Percentiles rank a stretch among this genome's conserved stretches.
Evolutionary conservation across 495 filamentous ascomycete species (phyloP).

Genomic region (Aspergillus sparsus): DNA sequence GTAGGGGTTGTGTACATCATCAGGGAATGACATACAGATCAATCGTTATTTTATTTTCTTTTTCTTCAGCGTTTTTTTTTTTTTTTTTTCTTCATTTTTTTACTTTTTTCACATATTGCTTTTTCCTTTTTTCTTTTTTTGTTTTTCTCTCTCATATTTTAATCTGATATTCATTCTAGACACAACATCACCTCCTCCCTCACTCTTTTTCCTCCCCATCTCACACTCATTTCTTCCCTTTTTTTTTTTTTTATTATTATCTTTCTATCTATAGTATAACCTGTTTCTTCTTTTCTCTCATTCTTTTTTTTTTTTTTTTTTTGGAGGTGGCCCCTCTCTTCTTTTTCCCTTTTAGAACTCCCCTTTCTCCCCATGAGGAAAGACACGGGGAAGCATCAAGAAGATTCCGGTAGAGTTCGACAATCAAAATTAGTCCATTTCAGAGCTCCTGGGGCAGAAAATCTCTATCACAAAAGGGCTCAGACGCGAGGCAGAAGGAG

Average conservation of each 20-base stretch:
- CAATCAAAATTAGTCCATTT: slow-evolving; percentile 19
- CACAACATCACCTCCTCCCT: background rate
- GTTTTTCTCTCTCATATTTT: slow-evolving; percentile 11
- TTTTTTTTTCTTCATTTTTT: slow-evolving; percentile 10
- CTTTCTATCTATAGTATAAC: background rate
- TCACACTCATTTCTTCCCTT: background rate
- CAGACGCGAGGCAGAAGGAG: slow-evolving; percentile 30
- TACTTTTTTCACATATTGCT: slow-evolving; percentile 11
- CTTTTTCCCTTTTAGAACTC: slow-evolving; percentile 7
- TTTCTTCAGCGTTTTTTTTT: slow-evolving; percentile 13
- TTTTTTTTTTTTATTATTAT: background rate
- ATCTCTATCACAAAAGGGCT: slow-evolving; percentile 45
- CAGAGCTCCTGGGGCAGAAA: slow-evolving; percentile 19
- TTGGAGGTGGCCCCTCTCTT: background rate
- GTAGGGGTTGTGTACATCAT: slow-evolving; percentile 7
- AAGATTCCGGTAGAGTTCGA: slow-evolving; percentile 32
- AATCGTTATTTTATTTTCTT: slow-evolving; percentile 17
- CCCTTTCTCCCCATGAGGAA: slow-evolving; percentile 20
- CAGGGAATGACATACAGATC: slow-evolving; percentile 29
- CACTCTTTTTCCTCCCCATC: background rate
- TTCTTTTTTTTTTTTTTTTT: slow-evolving; percentile 2
- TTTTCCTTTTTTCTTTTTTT: slow-evolving; percentile 7
- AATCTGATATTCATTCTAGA: background rate
- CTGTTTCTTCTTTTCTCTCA: background rate
- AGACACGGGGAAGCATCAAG: slow-evolving; percentile 25